A percentile compares a stretch with the other conserved stretches of the same genome.
phyloP scores from a whole-genome alignment of 805 yeast species.

The Sugiyamaella lignohabitans region DNA sequence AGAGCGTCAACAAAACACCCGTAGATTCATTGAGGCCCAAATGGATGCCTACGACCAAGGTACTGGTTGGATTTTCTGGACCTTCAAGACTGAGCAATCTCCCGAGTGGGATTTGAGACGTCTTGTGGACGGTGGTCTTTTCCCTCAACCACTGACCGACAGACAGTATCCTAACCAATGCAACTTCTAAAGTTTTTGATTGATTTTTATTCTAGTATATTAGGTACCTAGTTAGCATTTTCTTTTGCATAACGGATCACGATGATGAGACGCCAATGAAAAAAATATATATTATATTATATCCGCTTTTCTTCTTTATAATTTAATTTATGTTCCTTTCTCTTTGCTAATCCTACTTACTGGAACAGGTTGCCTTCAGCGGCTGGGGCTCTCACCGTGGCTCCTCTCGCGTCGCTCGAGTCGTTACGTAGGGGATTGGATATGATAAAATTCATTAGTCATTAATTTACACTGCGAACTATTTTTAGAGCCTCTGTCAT shows the following conservation, averaged over 20 bases:
- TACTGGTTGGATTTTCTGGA: constrained; percentile 91
- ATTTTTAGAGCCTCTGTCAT: not conserved
- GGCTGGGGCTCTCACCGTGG: too few species aligned
- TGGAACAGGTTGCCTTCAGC: too few species aligned
- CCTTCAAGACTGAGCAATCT: constrained; percentile 79
- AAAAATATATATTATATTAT: not conserved
- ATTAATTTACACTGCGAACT: not conserved
- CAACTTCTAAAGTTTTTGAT: constrained; percentile 32
- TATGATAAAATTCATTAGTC: too few species aligned
- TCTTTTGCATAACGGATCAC: not conserved
- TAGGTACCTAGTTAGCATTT: not conserved
- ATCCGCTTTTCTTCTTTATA: not conserved
- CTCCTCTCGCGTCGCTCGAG: too few species aligned
- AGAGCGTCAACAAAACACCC: constrained; percentile 48
- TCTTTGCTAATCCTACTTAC: not conserved
- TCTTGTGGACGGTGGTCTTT: constrained; percentile 50
- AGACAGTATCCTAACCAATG: constrained; percentile 71
- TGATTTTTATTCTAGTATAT: not conserved
- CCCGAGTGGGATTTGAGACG: constrained; percentile 80
- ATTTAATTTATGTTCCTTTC: not conserved
- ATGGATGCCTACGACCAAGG: constrained; percentile 69
- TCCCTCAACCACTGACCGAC: constrained; percentile 73
- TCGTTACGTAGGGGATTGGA: too few species aligned
- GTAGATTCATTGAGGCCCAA: constrained; percentile 82
- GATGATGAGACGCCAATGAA: not conserved